Percentiles rank a stretch among this genome's conserved stretches.
Evolutionary conservation across 768 basidiomycete genomes (phyloP).

Genomic region (Thelephora aurantiotincta): DNA sequence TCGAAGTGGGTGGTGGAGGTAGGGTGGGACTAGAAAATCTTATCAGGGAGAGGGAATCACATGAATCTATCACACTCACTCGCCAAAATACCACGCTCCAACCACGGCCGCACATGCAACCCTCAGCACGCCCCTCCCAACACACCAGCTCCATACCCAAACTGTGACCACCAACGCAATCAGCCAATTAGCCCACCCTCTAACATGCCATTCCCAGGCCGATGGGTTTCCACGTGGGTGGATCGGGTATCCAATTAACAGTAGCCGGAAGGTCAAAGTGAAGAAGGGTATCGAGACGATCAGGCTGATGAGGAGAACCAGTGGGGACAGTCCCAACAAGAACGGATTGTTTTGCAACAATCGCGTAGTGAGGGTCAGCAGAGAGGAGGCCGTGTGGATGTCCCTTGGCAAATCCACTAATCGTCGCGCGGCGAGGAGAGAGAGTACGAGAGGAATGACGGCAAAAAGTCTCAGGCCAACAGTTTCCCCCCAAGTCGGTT

Average conservation of each 20-base stretch:
- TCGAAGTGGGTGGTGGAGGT: conserved; percentile 34
- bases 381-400: conserved; percentile 49
- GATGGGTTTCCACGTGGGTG: conserved; percentile 27
- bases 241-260: conserved; percentile 53
- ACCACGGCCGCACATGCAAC: conserved; percentile 72
- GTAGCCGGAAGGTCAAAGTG: conserved; percentile 62
- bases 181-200: conserved; percentile 65
- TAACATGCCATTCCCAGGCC: conserved; percentile 35
- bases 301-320: conserved; percentile 51
- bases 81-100: conserved; percentile 83
- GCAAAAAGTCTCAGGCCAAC: conserved; percentile 72
- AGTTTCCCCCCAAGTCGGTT: conserved; percentile 73
- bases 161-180: conserved; percentile 34
- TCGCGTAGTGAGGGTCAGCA: conserved; percentile 46
- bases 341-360: conserved; percentile 63
- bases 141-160: conserved; percentile 68
- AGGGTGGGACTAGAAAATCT: conserved; percentile 10
- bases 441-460: conserved; percentile 55
- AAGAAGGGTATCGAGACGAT: conserved; percentile 68
- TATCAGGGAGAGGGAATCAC: conserved; percentile 3
- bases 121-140: conserved; percentile 66
- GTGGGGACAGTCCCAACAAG: conserved; percentile 60
- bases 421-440: conserved; percentile 56
- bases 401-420: conserved; percentile 57
- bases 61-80: conserved; percentile 24